These are phyloP conservation scores for Macrophomina phaseolina DNA, from an alignment of 2,329 filamentous ascomycete genomes.

Conservation along the genomic window DNA sequence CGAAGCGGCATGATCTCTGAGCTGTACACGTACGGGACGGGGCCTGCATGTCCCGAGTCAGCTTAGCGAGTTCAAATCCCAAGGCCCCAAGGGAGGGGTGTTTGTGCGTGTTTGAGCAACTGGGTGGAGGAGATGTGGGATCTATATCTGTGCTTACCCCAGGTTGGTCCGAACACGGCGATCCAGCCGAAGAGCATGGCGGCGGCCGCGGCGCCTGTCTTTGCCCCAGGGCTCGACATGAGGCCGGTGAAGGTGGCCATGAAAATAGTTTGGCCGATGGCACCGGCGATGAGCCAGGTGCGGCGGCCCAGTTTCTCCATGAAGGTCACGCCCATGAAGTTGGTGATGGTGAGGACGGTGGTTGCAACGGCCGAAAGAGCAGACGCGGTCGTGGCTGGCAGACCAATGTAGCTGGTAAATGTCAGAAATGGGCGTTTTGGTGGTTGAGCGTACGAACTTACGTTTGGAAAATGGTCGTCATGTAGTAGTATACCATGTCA, in stretches of 20 bases:
- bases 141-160: slow-evolving; percentile 29
- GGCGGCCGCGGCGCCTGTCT: slow-evolving; percentile 36
- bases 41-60: slow-evolving; percentile 13
- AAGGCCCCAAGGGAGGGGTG: too few relatives aligned
- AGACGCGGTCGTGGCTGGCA: slow-evolving; percentile 33
- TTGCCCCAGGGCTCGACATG: slow-evolving; percentile 29
- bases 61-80: neutral
- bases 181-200: slow-evolving; percentile 42
- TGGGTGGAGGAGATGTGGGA: neutral
- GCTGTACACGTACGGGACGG: slow-evolving; percentile 39
- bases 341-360: slow-evolving; percentile 36
- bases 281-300: slow-evolving; percentile 32
- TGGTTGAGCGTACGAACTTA: neutral
- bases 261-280: slow-evolving; percentile 35
- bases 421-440: slow-evolving; percentile 33
- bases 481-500: slow-evolving; percentile 44
- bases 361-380: slow-evolving; percentile 35
- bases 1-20: slow-evolving; percentile 43
- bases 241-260: slow-evolving; percentile 39
- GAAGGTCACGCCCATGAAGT: slow-evolving; percentile 35
- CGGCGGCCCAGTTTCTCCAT: slow-evolving; percentile 38
- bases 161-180: slow-evolving; percentile 40
- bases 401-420: slow-evolving; percentile 35
- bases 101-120: too few relatives aligned
- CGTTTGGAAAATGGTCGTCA: slow-evolving; percentile 26